Percentiles rank a stretch among this genome's conserved stretches.
phyloP scores from a whole-genome alignment of 192 early-diverging fungal species.

The Podila horticola region DNA sequence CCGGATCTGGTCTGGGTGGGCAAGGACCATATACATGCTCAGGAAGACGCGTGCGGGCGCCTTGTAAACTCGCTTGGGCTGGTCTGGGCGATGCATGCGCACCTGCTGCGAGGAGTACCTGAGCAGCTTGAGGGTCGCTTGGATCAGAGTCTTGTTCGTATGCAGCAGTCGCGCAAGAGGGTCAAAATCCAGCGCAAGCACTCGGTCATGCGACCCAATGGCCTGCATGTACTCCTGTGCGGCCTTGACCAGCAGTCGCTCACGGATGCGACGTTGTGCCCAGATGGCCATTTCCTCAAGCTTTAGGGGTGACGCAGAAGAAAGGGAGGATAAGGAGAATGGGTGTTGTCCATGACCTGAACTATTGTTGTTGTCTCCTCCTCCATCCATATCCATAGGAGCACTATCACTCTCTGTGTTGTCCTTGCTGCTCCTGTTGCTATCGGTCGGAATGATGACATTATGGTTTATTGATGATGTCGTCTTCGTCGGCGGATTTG shows the following conservation, averaged over 20 bases:
- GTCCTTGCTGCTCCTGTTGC: background rate
- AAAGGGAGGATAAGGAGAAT: background rate
- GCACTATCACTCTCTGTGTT: too few species aligned
- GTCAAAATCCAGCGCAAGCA: constrained; percentile 35
- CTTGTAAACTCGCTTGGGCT: constrained; percentile 3
- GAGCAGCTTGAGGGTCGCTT: constrained; percentile 53
- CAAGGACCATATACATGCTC: constrained; percentile 76
- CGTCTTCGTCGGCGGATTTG: background rate
- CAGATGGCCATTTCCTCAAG: constrained; percentile 11
- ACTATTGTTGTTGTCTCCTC: background rate
- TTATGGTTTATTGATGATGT: constrained; percentile 5
- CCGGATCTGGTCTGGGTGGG: constrained; percentile 71
- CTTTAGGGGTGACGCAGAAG: background rate
- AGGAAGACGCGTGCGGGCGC: constrained; percentile 71
- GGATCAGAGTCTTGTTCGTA: constrained; percentile 46
- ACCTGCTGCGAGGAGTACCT: constrained; percentile 26
- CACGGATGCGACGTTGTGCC: constrained; percentile 18
- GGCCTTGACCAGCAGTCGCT: constrained; percentile 20
- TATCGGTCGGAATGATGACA: background rate
- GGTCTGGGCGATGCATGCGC: constrained; percentile 13
- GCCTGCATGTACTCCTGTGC: constrained; percentile 39
- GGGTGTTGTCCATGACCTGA: background rate
- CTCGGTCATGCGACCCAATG: constrained; percentile 30
- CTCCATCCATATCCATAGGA: background rate
- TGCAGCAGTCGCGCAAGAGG: constrained; percentile 38